These are phyloP conservation scores for Plenodomus lindquistii DNA, from an alignment of 2,329 filamentous ascomycete species.

Conservation along the genomic window DNA sequence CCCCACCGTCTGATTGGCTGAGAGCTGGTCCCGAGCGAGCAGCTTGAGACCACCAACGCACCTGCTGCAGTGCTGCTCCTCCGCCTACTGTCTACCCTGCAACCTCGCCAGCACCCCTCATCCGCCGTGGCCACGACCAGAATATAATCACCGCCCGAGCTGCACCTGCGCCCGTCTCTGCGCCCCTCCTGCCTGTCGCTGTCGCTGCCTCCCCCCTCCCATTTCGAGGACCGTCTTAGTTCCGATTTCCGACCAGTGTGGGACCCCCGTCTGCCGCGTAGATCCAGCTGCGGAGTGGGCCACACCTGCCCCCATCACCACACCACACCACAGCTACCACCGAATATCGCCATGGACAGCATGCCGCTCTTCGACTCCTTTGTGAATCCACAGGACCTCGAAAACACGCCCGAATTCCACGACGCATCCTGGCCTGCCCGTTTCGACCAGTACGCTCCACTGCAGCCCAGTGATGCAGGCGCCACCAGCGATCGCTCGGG, in stretches of 20 bases:
- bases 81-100: too few relatives aligned
- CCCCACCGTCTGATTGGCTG: constrained; percentile 7
- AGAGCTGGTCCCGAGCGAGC: constrained; percentile 7
- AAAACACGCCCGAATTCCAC: constrained; percentile 18
- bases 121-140: constrained; percentile 12
- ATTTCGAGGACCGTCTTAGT: background rate
- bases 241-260: background rate
- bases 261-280: constrained; percentile 10
- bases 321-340: constrained; percentile 7
- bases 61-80: constrained; percentile 5
- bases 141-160: background rate
- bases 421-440: constrained; percentile 17
- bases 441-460: constrained; percentile 7
- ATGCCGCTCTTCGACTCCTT: constrained; percentile 20
- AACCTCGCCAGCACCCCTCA: constrained; percentile 13
- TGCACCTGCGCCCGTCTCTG: background rate
- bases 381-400: constrained; percentile 22
- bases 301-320: constrained; percentile 3
- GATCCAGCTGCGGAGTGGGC: constrained; percentile 3
- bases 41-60: constrained; percentile 7
- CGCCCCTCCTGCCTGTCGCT: background rate
- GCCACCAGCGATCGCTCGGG: constrained; percentile 12
- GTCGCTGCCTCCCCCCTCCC: constrained; percentile 4
- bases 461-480: constrained; percentile 7
- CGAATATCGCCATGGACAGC: constrained; percentile 22